phyloP scores from a whole-genome alignment of 129 eudicot species.

The Glebionis coronaria region DNA sequence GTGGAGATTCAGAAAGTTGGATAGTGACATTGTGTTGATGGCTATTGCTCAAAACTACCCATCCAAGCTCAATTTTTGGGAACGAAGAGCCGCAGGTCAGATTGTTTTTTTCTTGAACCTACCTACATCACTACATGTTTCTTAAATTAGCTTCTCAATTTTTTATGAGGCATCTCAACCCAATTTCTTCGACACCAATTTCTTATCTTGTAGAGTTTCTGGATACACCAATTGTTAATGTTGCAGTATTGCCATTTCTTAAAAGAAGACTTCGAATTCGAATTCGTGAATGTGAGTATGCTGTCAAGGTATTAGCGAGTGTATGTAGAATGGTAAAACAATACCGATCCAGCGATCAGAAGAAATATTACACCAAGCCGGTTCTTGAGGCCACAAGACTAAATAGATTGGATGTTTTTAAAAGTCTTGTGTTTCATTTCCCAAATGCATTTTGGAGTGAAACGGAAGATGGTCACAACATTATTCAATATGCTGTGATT shows the following conservation, averaged over 20 bases:
- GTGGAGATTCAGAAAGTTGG: neutral
- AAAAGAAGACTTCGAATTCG: neutral
- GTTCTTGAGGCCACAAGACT: conserved; percentile 2
- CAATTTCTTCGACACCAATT: neutral
- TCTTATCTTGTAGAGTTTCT: neutral
- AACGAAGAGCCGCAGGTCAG: neutral
- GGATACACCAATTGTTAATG: neutral
- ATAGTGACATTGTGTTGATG: neutral
- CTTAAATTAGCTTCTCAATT: neutral
- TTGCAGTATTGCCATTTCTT: neutral
- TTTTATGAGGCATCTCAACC: neutral
- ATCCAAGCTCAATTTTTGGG: neutral
- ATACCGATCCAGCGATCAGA: neutral
- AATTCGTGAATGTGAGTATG: too few species aligned
- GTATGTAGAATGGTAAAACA: neutral
- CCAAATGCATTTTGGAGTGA: neutral
- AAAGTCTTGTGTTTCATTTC: neutral
- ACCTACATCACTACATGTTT: neutral
- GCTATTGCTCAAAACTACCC: conserved; percentile 4
- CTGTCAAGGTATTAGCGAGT: rapidly evolving
- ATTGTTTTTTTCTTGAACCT: neutral
- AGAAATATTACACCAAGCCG: neutral
- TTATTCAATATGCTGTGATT: conserved; percentile 6
- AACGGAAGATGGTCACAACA: neutral
- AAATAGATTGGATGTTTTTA: neutral